Evolutionary conservation across 2,329 filamentous ascomycete genomes (phyloP), one percentile per base, ranked within the genome.

Genomic region (Ophiobolus disseminans): DNA sequence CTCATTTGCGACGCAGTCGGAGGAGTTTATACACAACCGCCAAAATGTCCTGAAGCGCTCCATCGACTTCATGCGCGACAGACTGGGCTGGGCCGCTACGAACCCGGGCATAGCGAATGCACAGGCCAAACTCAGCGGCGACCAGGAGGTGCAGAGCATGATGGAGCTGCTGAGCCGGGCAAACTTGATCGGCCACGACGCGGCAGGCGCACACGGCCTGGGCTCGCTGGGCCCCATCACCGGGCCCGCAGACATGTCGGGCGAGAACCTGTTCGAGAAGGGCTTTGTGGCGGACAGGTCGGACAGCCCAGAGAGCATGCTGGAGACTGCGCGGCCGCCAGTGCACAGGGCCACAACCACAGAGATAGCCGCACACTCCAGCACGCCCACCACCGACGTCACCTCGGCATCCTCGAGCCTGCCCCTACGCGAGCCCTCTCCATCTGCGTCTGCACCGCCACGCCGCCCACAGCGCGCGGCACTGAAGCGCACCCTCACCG

Each of bases 41-140:
- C 92, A 97, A 72, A 96, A 91, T 78, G 88, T 96, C 25, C 73
- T 99, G 65, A 96, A 96, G 75, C 84, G 93, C 50, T 96, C 92
- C 7, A 87, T 97, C 68, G 94, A 97, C 73, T 97, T 97, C 68
- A 95, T 99, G 89, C 89, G 90, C 67, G 91, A 97, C 69, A 89
- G 90, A 57, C 83, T 95, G 74, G 89, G 89, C 56, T 93, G 91
- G 87, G 84, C 88, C 23, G 82, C 86, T 23, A 85, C 84, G 42
- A 89, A 88, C 67, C 85, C 89, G 11, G 90, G 85, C 9, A 85
- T 96, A 59, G 87, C 87, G 35, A 91, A 86, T 67, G 91, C 91
- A 13, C 91, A 96, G 73, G 90, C 92, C 43, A 86, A 89, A 65
- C 80, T 89, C 42, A 86, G 83, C 54, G 92, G 91, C 17, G 92